Conservation (phyloP, 495 filamentous ascomycete genomes). For the Neurospora sp. region DNA sequence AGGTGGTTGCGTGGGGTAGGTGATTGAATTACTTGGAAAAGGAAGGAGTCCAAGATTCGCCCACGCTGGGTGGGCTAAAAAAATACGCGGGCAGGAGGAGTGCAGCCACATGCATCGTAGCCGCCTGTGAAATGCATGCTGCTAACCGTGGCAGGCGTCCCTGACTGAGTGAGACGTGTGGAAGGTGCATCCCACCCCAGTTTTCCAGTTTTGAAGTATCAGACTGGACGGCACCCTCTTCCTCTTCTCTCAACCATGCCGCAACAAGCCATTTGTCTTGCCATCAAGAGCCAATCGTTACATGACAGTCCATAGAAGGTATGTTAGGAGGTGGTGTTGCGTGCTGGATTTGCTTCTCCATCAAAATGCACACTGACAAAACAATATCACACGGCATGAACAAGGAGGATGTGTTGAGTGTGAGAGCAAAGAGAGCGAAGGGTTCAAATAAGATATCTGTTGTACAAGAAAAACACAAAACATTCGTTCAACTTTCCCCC, state of each 20-base stretch:
- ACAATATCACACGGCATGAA: neutral
- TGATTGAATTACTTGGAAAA: no score
- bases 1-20: no score
- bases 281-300: neutral
- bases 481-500: neutral
- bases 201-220: neutral
- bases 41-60: no score
- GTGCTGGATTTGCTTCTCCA: neutral
- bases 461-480: neutral
- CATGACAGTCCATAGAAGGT: neutral
- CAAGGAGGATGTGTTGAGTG: neutral
- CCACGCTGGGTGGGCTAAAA: no score
- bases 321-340: neutral
- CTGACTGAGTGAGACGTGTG: neutral
- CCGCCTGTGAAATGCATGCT: neutral
- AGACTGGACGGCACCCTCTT: no score
- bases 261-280: neutral
- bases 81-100: neutral
- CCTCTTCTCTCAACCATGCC: no score
- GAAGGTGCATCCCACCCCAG: neutral
- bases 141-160: no score
- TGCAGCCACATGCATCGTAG: neutral
- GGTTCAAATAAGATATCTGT: neutral
- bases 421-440: neutral
- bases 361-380: neutral